These are phyloP conservation scores for Sordariomycetes sp. DNA, from an alignment of 2,329 filamentous ascomycete genomes.

Conservation along the genomic window DNA sequence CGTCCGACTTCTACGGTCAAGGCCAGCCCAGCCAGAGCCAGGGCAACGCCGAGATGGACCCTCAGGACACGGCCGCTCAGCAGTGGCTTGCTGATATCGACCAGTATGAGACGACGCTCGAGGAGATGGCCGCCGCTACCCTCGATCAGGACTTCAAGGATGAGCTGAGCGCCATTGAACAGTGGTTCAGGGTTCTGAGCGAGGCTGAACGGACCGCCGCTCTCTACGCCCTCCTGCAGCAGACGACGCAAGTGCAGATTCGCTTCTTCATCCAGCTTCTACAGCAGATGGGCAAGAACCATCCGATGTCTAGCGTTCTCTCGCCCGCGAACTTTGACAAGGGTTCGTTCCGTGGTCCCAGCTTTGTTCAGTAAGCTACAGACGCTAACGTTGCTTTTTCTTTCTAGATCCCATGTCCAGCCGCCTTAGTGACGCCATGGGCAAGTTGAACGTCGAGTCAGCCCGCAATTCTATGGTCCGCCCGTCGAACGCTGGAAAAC, in stretches of 20 bases:
- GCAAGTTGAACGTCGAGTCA: slow-evolving; percentile 78
- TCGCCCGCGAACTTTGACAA: slow-evolving; percentile 96
- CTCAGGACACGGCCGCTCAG: slow-evolving; percentile 85
- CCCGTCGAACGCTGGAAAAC: slow-evolving; percentile 63
- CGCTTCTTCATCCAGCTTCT: slow-evolving; percentile 98
- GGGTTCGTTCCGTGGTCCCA: slow-evolving; percentile 34
- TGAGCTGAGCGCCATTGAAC: slow-evolving; percentile 95
- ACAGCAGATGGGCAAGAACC: slow-evolving; percentile 97
- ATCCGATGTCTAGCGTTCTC: slow-evolving; percentile 90
- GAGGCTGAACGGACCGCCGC: slow-evolving; percentile 94
- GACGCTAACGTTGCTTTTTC: background rate
- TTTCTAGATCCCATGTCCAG: slow-evolving; percentile 84
- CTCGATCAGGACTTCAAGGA: slow-evolving; percentile 99
- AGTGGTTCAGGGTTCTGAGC: slow-evolving; percentile 97
- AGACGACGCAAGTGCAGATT: slow-evolving; percentile 97
- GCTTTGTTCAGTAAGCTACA: slow-evolving; percentile 5
- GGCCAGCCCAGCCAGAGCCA: slow-evolving; percentile 55
- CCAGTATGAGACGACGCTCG: slow-evolving; percentile 95
- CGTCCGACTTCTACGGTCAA: slow-evolving; percentile 88
- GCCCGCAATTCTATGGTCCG: slow-evolving; percentile 78
- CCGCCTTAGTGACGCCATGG: slow-evolving; percentile 91
- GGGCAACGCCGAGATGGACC: slow-evolving; percentile 58
- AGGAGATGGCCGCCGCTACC: slow-evolving; percentile 98
- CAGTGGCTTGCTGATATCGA: slow-evolving; percentile 99
- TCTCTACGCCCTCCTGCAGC: slow-evolving; percentile 87